Base-by-base conservation (phyloP, 306 rosid species). In the Vigna unguiculata region DNA sequence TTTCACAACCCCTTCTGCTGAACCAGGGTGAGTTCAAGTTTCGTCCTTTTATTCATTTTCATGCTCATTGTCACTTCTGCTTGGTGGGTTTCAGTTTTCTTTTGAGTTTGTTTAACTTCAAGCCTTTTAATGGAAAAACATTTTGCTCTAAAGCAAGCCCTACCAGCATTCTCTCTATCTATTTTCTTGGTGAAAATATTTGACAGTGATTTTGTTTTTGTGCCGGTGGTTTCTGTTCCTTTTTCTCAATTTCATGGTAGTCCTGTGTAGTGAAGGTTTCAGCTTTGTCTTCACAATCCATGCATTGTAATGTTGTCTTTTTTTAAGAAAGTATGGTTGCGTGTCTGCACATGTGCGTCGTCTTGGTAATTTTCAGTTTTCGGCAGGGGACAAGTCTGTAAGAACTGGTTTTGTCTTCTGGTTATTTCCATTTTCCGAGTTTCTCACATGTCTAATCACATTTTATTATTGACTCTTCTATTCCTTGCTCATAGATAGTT, bases 321-420 rank as follows among this genome's bases (percentile, higher is more conserved):
- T 47, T 61, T 13, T 1, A 2, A 24, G 1, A 24, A 17, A 52
- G 54, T 88, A 86, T 85, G 83, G 78, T 69, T 86, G 57, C 84
- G 85, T 79, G 83, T 74, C 86, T 86, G 85, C 85, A 68, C 78
- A 79, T 80, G 72, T 81, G 81, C 92, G 71, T 67, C 83, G 48
- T 60, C 80, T 69, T 9, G 67, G 62, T 79, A 81, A 78, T 69
- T 86, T 85, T 88, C 84, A 80, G 64, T 75, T 83, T 84, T 71
- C 66, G 55, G 80, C 41, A 72, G 79, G 85, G 75, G 87, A 85
- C 89, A 90, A 47, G 67, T 73, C 83, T 72, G 61, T 53, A 77
- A 55, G 78, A 76, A 77, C 70, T 87, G 68, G 72, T 75, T 81
- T 85, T 89, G 82, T 83, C 91, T 89, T 51, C 83, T 89, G 94